A percentile compares a stretch with the other conserved stretches of the same genome.
Evolutionary conservation across 202 grass and related monocot genomes (phyloP).

Genomic region (Elaeis oleifera): DNA sequence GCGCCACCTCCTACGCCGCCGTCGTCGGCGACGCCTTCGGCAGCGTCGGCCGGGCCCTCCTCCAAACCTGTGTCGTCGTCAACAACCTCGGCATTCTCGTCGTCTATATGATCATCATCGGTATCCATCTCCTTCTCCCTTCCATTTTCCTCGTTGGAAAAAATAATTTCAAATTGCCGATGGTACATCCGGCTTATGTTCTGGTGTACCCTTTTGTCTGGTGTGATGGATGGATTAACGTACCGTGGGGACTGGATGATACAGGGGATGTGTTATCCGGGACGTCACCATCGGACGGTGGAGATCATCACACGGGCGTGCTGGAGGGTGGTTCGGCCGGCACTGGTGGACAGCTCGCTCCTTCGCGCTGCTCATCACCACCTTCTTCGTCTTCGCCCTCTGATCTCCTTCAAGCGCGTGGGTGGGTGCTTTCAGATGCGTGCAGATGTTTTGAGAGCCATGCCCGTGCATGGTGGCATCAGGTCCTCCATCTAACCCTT

Average conservation of each 20-base stretch:
- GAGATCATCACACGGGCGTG: conserved; percentile 2
- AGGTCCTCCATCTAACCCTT: no score
- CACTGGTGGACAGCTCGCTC: conserved; percentile 12
- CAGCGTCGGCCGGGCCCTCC: not conserved
- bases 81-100: conserved; percentile 13
- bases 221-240: no score
- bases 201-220: no score
- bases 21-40: conserved; percentile 7
- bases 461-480: no score
- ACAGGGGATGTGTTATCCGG: conserved; percentile 12
- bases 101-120: conserved; percentile 19
- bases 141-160: not conserved
- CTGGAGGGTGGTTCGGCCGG: conserved; percentile 9
- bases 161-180: not conserved
- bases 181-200: no score
- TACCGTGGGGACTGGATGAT: not conserved
- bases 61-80: conserved; percentile 3
- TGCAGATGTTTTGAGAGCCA: no score
- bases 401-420: conserved; percentile 17
- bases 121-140: not conserved
- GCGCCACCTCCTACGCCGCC: not conserved
- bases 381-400: not conserved
- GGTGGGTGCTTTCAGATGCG: no score
- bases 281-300: not conserved
- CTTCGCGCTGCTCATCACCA: conserved; percentile 4